Percentiles rank a stretch among this genome's conserved stretches.
These are phyloP conservation scores for Backusella macrospora DNA, from an alignment of 192 early-diverging fungal species.

Conservation along the genomic window DNA sequence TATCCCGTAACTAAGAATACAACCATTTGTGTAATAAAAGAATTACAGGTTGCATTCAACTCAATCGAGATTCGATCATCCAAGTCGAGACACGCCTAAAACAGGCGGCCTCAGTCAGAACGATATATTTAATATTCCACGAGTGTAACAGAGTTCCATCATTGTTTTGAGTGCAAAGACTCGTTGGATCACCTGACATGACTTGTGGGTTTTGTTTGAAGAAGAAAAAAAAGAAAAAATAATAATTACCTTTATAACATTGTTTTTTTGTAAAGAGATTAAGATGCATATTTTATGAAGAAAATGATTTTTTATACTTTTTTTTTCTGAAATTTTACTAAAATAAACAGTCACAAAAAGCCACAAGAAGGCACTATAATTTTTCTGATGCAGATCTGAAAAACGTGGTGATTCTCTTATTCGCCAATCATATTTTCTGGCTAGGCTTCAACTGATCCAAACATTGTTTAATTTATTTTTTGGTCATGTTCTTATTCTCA, in stretches of 20 bases:
- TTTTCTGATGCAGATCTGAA: too few relatives aligned
- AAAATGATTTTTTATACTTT: background rate
- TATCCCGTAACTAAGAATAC: conserved; percentile 40
- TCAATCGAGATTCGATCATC: conserved; percentile 32
- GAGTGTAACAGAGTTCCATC: conserved; percentile 37
- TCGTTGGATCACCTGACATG: conserved; percentile 33
- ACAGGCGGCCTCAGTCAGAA: conserved; percentile 29
- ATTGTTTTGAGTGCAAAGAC: conserved; percentile 13
- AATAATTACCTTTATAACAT: conserved; percentile 2
- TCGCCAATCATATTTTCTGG: too few relatives aligned
- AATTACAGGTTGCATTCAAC: conserved; percentile 30
- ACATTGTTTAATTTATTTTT: too few relatives aligned
- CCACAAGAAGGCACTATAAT: background rate
- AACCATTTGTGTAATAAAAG: conserved; percentile 16
- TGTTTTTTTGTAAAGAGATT: background rate
- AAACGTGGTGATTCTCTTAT: too few relatives aligned
- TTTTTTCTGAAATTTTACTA: background rate
- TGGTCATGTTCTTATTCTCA: too few relatives aligned
- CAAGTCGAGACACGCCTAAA: conserved; percentile 30
- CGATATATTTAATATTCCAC: conserved; percentile 36
- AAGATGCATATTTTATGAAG: background rate
- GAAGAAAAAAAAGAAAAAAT: conserved; percentile 5
- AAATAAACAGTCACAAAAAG: background rate
- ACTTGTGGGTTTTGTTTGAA: conserved; percentile 25
- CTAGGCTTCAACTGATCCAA: too few relatives aligned